Percentiles rank a stretch among this genome's conserved stretches.
phyloP scores from a whole-genome alignment of 2,329 filamentous ascomycete species.

The Epichloe gansuensis region DNA sequence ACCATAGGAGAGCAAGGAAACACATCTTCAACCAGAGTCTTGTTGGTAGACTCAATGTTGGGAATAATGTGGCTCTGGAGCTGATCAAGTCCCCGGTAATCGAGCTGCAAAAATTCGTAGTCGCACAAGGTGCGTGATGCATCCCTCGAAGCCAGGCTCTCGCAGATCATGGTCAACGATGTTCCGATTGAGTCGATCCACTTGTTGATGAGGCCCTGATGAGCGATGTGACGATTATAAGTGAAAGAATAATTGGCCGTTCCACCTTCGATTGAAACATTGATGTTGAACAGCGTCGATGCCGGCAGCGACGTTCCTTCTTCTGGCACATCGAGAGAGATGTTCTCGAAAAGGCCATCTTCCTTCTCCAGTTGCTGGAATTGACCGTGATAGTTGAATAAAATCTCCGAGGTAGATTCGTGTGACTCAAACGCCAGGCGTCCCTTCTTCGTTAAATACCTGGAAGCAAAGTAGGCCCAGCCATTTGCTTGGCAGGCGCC shows the following conservation, averaged over 20 bases:
- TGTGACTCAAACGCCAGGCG: neutral
- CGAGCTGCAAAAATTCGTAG: slow-evolving; percentile 1
- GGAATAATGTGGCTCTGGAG: slow-evolving; percentile 1
- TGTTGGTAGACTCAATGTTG: slow-evolving; percentile 3
- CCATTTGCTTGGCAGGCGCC: slow-evolving; percentile 1
- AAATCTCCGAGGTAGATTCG: slow-evolving; percentile 2
- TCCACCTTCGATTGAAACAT: neutral
- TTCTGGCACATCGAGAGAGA: slow-evolving; percentile 5
- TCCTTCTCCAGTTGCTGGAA: slow-evolving; percentile 8
- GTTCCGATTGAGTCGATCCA: neutral
- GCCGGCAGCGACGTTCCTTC: neutral
- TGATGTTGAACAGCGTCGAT: slow-evolving; percentile 1
- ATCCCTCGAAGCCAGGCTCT: no score
- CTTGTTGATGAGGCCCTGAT: neutral
- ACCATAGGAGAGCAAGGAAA: slow-evolving; percentile 22
- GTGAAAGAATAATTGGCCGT: neutral
- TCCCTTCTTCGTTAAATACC: neutral
- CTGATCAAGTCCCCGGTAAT: slow-evolving; percentile 5
- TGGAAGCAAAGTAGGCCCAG: slow-evolving; percentile 2
- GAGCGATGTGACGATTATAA: neutral
- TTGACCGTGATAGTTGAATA: slow-evolving; percentile 8
- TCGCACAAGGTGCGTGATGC: neutral
- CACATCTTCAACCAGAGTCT: slow-evolving; percentile 16
- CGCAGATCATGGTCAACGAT: neutral
- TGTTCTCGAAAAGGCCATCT: slow-evolving; percentile 8